Evolutionary conservation across 2,329 filamentous ascomycete genomes (phyloP), one percentile per base, ranked within the genome.

Genomic region (Akanthomyces lecanii): DNA sequence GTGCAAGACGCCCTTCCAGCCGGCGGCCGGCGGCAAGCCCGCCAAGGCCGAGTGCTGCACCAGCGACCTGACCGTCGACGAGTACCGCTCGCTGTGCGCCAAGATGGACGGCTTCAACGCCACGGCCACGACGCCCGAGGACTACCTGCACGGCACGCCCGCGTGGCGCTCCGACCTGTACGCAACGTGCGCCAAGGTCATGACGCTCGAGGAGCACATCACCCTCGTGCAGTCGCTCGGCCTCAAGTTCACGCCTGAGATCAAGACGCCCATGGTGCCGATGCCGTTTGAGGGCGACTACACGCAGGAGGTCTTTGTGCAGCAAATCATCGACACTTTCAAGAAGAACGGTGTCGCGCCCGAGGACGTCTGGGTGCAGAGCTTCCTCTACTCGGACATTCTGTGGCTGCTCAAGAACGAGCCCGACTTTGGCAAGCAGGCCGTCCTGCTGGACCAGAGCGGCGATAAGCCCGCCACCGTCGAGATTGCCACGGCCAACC

Each of bases 11-110:
- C 86, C 85, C 0, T 90, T 90, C 73, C 74, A 72, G n/a, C 83
- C 87, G 0, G 81, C 84, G 5, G 72, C 73, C 18, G 75, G 79
- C 65, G 83, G 80, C 59, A 69, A 68, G 62, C 69, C 77, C 1
- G 88, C 88, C 1, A 79, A 76, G 18, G 88, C 87, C 14, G 84
- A 83, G 67, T 91, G 88, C 79, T 91, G 88, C 79, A 90, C 88
- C 3, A 86, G 82, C 68, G 89, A 91, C 70, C 84, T 91, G 69
- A 90, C 88, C 0, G 76, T 88, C 42, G 79, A 79, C 52, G 89
- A 91, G 74, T 90, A 85, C 79, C 84, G 85, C 73, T 78, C 81
- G 5, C 82, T 91, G 5, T 91, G 88, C 75, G 82, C 82, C 69
- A 90, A 89, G 75, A 89, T 89, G 86, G 88, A 91, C 69, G 83